Evolutionary conservation across 352 stramenopile genomes (phyloP), one percentile per base, ranked within the genome.

Genomic region (Halophytophthora batemanensis): DNA sequence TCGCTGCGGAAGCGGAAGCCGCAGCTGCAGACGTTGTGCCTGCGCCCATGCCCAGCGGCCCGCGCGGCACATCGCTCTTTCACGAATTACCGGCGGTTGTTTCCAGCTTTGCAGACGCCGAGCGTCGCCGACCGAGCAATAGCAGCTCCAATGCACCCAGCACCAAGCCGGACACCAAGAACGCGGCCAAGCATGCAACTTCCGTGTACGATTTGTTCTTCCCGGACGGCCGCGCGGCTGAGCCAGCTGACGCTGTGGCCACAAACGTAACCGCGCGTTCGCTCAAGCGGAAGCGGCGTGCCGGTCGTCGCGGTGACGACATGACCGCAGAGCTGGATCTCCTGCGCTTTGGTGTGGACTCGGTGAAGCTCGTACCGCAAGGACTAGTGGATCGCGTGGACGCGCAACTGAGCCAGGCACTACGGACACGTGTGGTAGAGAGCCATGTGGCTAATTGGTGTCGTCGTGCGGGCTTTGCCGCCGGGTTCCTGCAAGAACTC

Each of bases 381-480:
- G 85, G 85, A 13, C 79, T 95, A 22, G 83, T 91, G 2, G 82
- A 95, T 41, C 77, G 77, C n/a, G 78, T 95, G 21, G 85, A 95
- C 47, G 56, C 60, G 1, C 66, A 77, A 49, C 73, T 92, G 53
- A 76, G 65, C 35, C 69, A 64, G 40, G 50, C 61, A n/a, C 71
- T 84, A 21, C 59, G 86, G 11, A 43, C 48, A 2, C 65, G 62
- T 35, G 55, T 92, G 12, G 78, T 93, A 17, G 53, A 48, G 10
- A 82, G 68, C 33, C 85, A 95, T 47, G 77, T 90, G 1, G 62
- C 65, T 12, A 86, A 91, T 34, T 95, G 85, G 85, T 74, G 82
- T 44, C 63, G 59, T 33, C 66, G 74, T 17, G 66, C 81, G 5
- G 77, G 79, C 23, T 92, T 93, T 48, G 81, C 73, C 1, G 58